Evolutionary conservation across 1,284 basidiomycete species (phyloP), one percentile per base, ranked within the genome.

Genomic region (Schizophyllum commune): DNA sequence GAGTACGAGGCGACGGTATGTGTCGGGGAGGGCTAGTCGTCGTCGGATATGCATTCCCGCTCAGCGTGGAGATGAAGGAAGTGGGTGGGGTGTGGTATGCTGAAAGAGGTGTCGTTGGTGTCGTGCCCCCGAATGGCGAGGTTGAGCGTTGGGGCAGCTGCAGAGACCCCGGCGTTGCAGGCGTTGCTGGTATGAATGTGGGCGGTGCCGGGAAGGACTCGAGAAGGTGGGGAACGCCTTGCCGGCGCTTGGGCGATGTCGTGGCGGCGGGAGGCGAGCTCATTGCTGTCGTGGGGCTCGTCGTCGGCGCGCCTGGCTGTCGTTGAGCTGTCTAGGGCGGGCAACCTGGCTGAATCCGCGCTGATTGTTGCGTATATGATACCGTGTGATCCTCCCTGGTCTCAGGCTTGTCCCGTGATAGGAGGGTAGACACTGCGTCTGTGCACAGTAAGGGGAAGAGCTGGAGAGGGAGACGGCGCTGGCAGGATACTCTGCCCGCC

Each of bases 151-250:
- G 39, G 17, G 39, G 39, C 17, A 47, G 9, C 17, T 47, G 39
- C 39, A 47, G 39, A 13, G 39, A 47, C 39, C 39, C 39, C 32
- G 33, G 54, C 32, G 59, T 21, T 27, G 58, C 57, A 8, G 54
- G 39, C 27, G 58, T 17, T 33, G 20, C 53, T 13, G 64, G 65
- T 9, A 66, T 64, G 54, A 63, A 63, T 0, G 65, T 63, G 3
- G 63, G 65, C 11, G 62, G 60, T 1, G 52, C 32, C 1, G 65
- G 63, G 52, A 64, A 65, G 1, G 52, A 56, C 33, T 63, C 61
- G 39, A 65, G 59, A 21, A 55, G 8, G 64, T 65, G 56, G 58
- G 58, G 3, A 55, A 39, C 51, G 60, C 63, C 9, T n/a, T 61
- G 47, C 20, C 52, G n/a, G 65, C 62, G 19, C 21, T 67, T 47